These are phyloP conservation scores for Yarrowia sp. DNA, from an alignment of 805 yeast species.

Conservation along the genomic window DNA sequence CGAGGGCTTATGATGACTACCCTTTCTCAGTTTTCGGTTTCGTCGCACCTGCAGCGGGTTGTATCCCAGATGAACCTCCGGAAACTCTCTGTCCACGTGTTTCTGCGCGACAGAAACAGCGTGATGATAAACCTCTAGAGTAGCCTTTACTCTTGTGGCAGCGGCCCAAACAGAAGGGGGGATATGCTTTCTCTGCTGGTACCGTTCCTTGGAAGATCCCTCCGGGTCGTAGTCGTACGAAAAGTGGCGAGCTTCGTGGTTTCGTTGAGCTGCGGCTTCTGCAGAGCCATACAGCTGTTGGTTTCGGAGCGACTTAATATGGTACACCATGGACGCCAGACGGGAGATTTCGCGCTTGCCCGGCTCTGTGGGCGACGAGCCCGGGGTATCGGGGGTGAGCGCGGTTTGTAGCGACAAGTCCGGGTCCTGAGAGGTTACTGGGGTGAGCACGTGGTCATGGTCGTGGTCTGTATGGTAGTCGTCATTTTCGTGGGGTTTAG, in stretches of 20 bases:
- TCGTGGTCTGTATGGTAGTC: conserved; percentile 13
- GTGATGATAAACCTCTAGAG: conserved; percentile 37
- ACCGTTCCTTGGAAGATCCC: neutral
- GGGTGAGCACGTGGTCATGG: conserved; percentile 22
- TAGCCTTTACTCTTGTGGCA: conserved; percentile 36
- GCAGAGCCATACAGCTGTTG: conserved; percentile 25
- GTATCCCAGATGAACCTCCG: conserved; percentile 48
- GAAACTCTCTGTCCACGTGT: conserved; percentile 15
- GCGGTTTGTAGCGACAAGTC: neutral
- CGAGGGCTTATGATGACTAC: conserved; percentile 14
- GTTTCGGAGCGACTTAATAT: conserved; percentile 19
- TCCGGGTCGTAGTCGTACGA: conserved; percentile 23
- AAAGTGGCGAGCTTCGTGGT: conserved; percentile 11
- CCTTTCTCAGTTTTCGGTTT: conserved; percentile 48
- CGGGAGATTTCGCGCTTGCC: conserved; percentile 17
- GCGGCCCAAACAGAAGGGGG: conserved; percentile 31
- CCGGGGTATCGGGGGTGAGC: conserved; percentile 5
- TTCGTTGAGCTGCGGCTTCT: conserved; percentile 19
- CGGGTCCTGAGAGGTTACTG: conserved; percentile 19
- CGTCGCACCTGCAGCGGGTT: conserved; percentile 83
- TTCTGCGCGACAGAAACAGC: conserved; percentile 32
- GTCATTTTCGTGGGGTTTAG: neutral
- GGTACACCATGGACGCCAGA: conserved; percentile 20
- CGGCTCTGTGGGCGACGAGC: neutral
- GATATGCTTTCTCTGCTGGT: conserved; percentile 22